Base-by-base conservation (phyloP, 805 yeast species). In the Starmerella geochares region DNA sequence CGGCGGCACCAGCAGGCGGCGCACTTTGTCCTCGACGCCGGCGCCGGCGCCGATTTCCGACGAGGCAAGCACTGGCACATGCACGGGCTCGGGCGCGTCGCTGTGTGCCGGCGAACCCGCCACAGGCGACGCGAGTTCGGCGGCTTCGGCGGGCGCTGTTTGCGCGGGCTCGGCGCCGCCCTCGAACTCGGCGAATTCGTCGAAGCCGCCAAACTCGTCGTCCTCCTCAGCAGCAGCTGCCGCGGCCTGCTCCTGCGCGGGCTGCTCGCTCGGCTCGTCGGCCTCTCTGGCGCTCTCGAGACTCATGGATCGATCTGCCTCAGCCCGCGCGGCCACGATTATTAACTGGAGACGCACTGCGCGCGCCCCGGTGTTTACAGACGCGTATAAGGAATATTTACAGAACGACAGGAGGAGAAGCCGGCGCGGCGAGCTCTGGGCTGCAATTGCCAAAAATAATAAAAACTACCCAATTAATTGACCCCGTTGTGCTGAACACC, bases 151-250 rank as follows among this genome's bases (percentile, higher is more conserved):
- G n/a, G n/a, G n/a, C n/a, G n/a, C n/a, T n/a, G n/a, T n/a, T n/a
- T n/a, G n/a, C n/a, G n/a, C n/a, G n/a, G n/a, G n/a, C 20, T 20
- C 46, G n/a, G 17, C 20, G 37, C 46, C 46, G 23, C 53, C 58
- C 17, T 58, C 62, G 42, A 59, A 56, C 27, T 62, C 50, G 21
- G 29, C 54, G 33, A 48, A 48, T 16, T 55, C 69, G 21, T 60
- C 69, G 44, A 67, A 66, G 33, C 65, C 69, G 48, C 63, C 69
- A 37, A 65, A 67, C 3, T 60, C 67, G 49, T 56, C 60, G 24
- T 44, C 54, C 8, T 37, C 48, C 3, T 38, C 51, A 19, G 25
- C 14, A 3, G 24, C 46, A 20, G 17, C 14, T n/a, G 2, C 17
- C 10, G 35, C 11, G 35, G 6, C 16, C n/a, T 11, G 17, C 35